Conservation (phyloP, 2,329 filamentous ascomycete species). For the Colletotrichum sp. region DNA sequence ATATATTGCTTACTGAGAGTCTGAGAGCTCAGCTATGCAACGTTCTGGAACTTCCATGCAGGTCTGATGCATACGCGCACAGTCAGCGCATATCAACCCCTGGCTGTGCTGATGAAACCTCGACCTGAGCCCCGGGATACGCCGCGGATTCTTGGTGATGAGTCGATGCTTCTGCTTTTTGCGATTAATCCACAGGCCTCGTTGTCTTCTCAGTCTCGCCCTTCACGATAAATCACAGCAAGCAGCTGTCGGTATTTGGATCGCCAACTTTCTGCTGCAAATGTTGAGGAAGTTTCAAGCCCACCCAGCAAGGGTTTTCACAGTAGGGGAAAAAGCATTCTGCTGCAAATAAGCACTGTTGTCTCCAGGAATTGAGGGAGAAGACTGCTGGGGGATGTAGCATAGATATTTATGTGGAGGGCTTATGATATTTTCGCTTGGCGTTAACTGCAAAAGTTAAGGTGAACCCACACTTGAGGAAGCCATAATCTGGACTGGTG, state of each 20-base stretch:
- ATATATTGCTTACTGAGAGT: background rate
- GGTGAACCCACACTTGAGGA: too few relatives aligned
- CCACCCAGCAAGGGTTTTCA: too few relatives aligned
- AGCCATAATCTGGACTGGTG: too few relatives aligned
- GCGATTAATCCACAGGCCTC: background rate
- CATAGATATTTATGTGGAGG: too few relatives aligned
- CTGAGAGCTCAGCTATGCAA: background rate
- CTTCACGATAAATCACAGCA: accelerated
- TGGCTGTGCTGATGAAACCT: background rate
- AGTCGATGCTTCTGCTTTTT: background rate
- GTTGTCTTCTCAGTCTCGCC: accelerated
- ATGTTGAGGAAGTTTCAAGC: too few relatives aligned
- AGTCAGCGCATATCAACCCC: background rate
- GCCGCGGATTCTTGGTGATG: background rate
- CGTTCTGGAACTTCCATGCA: background rate
- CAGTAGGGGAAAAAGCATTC: too few relatives aligned
- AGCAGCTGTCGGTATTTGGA: background rate
- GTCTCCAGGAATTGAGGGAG: too few relatives aligned
- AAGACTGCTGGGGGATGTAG: too few relatives aligned
- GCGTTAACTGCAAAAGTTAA: too few relatives aligned
- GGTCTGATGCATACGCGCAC: background rate
- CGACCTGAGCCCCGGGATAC: background rate
- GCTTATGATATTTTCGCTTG: too few relatives aligned
- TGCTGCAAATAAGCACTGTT: too few relatives aligned
- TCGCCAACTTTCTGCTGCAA: too few relatives aligned